Base-by-base conservation (phyloP, 2,329 filamentous ascomycete species). In the Chrysoporthe puriensis region DNA sequence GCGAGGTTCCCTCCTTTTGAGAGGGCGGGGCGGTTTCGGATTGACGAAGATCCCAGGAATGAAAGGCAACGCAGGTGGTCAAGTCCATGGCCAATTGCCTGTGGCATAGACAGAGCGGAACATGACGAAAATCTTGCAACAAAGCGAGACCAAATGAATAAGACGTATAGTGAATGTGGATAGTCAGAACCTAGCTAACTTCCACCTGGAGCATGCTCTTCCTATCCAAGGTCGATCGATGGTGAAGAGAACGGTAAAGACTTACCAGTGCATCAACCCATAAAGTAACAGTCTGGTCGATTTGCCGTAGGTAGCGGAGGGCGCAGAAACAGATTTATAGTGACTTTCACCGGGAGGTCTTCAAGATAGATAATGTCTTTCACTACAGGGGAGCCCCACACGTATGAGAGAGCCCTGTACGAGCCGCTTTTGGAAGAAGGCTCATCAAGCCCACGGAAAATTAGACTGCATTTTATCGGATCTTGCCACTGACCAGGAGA, bases 241-340 rank as follows among this genome's bases (percentile, higher is more conserved):
- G 26, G 26, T 26, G 26, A 26, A 26, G 26, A 26, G 26, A 26
- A 26, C 2, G 26, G 26, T 26, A 26, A 14, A 32, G 14, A 3
- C 61, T 48, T 26, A 67, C 61, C 9, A 67, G 26, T 61, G 66
- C 56, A 21, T 60, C 61, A 6, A 67, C 36, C 66, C 66, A 67
- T 26, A 64, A 3, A 2, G n/a, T 9, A 9, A 26, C 21, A n/a
- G 11, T 36, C 9, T 18, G 7, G 5, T 64, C 56, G n/a, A 4
- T 7, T 14, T 48, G 48, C 1, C 66, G 21, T 1, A 64, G 56
- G 42, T 61, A 48, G 1, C 26, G 13, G 9, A 64, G 46, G 42
- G 61, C 66, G 18, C 66, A 67, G 18, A 54, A 54, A 61, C 36
- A 67, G 46, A 11, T 67, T 67, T 56, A 64, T 14, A 0, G 66